Percentiles rank a stretch among this genome's conserved stretches.
phyloP scores from a whole-genome alignment of 306 rosid species.

The Aeschynomene evenia region DNA sequence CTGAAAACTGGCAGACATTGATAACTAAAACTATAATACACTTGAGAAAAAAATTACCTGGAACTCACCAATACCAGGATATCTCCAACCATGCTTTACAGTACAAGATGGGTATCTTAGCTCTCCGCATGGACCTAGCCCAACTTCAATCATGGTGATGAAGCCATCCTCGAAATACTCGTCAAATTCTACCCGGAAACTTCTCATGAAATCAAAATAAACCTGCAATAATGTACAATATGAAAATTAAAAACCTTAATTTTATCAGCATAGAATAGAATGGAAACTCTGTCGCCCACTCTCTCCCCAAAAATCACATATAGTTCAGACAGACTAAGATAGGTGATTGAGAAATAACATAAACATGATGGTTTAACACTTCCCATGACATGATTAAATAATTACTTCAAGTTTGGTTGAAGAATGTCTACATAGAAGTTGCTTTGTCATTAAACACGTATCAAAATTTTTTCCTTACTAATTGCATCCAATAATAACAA shows the following conservation, averaged over 20 bases:
- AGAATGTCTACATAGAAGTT: conserved; percentile 4
- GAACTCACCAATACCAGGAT: conserved; percentile 98
- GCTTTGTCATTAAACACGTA: conserved; percentile 11
- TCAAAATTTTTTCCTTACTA: conserved; percentile 11
- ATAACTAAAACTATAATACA: conserved; percentile 7
- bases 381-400: conserved; percentile 2
- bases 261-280: conserved; percentile 19
- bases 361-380: neutral
- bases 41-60: conserved; percentile 59
- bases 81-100: conserved; percentile 99
- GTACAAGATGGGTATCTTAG: conserved; percentile 89
- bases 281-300: neutral
- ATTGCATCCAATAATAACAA: neutral
- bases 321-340: conserved; percentile 18
- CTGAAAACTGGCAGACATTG: conserved; percentile 7
- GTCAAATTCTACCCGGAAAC: conserved; percentile 88
- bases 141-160: conserved; percentile 86
- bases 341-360: neutral
- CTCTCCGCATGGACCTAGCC: conserved; percentile 98
- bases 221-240: conserved; percentile 52
- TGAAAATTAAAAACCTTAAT: conserved; percentile 13
- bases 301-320: neutral
- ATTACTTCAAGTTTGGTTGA: conserved; percentile 9
- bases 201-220: conserved; percentile 97
- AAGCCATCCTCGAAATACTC: conserved; percentile 76